These are phyloP conservation scores for Colletotrichum sp. DNA, from an alignment of 2,329 filamentous ascomycete genomes.

Conservation along the genomic window DNA sequence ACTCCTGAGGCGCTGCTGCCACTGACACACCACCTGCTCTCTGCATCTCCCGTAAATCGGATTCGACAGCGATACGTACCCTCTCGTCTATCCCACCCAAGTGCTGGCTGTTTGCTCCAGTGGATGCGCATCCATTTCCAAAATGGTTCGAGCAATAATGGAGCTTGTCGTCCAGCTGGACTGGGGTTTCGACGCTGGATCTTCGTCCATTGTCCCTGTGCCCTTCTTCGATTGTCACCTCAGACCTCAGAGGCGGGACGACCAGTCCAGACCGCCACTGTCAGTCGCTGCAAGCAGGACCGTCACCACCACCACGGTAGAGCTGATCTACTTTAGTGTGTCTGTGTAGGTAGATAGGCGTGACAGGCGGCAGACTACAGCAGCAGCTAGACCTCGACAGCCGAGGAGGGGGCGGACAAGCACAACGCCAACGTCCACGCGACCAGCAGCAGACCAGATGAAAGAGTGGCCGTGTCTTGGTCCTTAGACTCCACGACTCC, in stretches of 20 bases:
- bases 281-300: not conserved
- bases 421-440: not conserved
- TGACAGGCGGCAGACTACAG: not conserved
- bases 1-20: not conserved
- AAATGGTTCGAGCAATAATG: not conserved
- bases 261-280: slow-evolving; percentile 1
- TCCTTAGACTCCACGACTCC: not conserved
- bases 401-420: not conserved
- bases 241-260: slow-evolving; percentile 2
- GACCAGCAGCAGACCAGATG: not conserved
- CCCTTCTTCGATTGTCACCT: not conserved
- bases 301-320: not conserved
- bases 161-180: not conserved
- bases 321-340: not conserved
- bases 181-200: not conserved
- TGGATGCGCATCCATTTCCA: not conserved
- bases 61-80: not conserved
- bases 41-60: slow-evolving; percentile 5
- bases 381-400: not conserved
- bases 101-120: not conserved
- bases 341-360: not conserved
- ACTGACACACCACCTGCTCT: not conserved
- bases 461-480: not conserved
- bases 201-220: not conserved
- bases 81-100: not conserved